These are phyloP conservation scores for Cutaneotrichosporon sp. DNA, from an alignment of 1,284 basidiomycete species.

Conservation along the genomic window DNA sequence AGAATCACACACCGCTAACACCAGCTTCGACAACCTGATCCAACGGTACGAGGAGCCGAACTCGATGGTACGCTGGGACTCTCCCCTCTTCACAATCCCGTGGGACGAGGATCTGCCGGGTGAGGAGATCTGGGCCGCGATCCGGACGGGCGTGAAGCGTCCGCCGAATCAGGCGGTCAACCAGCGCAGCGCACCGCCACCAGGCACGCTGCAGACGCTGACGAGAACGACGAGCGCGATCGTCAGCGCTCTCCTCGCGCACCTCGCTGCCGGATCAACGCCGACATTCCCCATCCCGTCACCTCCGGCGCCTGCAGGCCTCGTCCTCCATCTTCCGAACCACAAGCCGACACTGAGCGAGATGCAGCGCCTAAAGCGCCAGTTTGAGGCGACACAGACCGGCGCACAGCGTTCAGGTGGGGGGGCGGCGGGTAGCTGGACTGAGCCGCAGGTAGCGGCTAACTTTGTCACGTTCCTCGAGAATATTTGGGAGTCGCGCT, in stretches of 20 bases:
- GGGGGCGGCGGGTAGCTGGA: constrained; percentile 78
- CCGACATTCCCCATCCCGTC: constrained; percentile 60
- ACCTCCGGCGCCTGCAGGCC: constrained; percentile 55
- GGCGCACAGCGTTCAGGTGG: constrained; percentile 81
- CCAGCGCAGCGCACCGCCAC: constrained; percentile 72
- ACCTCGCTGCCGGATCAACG: constrained; percentile 57
- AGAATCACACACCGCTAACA: constrained; percentile 10
- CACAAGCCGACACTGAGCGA: constrained; percentile 75
- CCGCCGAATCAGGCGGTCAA: constrained; percentile 81
- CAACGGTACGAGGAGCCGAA: constrained; percentile 92
- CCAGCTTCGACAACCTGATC: constrained; percentile 82
- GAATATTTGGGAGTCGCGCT: constrained; percentile 55
- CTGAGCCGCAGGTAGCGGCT: constrained; percentile 66
- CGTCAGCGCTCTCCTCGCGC: constrained; percentile 65
- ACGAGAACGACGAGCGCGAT: constrained; percentile 69
- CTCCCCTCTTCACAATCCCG: constrained; percentile 81
- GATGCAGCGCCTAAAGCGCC: constrained; percentile 79
- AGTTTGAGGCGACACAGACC: constrained; percentile 81
- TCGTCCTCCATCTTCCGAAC: constrained; percentile 58
- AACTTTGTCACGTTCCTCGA: constrained; percentile 79
- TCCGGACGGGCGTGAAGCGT: constrained; percentile 75
- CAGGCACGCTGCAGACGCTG: constrained; percentile 73
- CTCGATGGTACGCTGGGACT: constrained; percentile 96
- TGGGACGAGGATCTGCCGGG: constrained; percentile 68
- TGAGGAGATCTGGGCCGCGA: constrained; percentile 74